Evolutionary conservation across 2,329 filamentous ascomycete species (phyloP).

Genomic region (Hypoxylon sp.): DNA sequence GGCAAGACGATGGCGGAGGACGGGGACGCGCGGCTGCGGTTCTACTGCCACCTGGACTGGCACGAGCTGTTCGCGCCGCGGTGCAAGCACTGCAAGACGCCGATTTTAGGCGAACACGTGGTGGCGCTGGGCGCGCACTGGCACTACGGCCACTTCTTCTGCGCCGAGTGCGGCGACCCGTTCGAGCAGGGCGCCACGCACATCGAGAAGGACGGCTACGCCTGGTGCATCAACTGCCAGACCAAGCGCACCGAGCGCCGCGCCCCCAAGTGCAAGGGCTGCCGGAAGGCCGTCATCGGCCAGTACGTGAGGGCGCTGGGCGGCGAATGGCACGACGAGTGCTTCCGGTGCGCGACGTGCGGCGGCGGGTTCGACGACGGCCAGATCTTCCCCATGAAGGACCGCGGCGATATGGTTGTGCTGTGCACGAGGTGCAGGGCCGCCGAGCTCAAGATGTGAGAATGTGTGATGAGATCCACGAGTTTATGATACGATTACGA

Average conservation of each 20-base stretch:
- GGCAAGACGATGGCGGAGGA: constrained; percentile 77
- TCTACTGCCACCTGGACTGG: constrained; percentile 99
- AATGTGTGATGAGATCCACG: constrained; percentile 42
- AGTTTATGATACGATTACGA: constrained; percentile 9
- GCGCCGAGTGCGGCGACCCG: constrained; percentile 96
- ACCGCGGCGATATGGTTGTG: constrained; percentile 66
- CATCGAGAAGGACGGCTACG: constrained; percentile 96
- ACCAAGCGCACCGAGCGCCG: constrained; percentile 91
- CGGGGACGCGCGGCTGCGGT: constrained; percentile 80
- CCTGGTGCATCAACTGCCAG: constrained; percentile 95
- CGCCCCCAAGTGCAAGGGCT: constrained; percentile 89
- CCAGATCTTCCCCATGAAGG: constrained; percentile 73
- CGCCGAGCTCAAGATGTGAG: constrained; percentile 70
- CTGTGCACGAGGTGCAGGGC: constrained; percentile 74
- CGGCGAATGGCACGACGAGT: constrained; percentile 92
- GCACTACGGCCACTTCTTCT: constrained; percentile 99
- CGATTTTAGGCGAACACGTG: constrained; percentile 94
- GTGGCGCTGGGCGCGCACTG: constrained; percentile 95
- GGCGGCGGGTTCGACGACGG: constrained; percentile 74
- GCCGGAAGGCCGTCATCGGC: constrained; percentile 86
- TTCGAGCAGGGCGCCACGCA: constrained; percentile 80
- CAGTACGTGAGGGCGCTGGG: constrained; percentile 91
- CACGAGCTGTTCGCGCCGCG: constrained; percentile 93
- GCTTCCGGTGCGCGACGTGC: constrained; percentile 84
- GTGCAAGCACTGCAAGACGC: constrained; percentile 96